Percentiles rank a stretch among this genome's conserved stretches.
Conservation (phyloP, 495 filamentous ascomycete species). For the Chaetomium tenue region DNA sequence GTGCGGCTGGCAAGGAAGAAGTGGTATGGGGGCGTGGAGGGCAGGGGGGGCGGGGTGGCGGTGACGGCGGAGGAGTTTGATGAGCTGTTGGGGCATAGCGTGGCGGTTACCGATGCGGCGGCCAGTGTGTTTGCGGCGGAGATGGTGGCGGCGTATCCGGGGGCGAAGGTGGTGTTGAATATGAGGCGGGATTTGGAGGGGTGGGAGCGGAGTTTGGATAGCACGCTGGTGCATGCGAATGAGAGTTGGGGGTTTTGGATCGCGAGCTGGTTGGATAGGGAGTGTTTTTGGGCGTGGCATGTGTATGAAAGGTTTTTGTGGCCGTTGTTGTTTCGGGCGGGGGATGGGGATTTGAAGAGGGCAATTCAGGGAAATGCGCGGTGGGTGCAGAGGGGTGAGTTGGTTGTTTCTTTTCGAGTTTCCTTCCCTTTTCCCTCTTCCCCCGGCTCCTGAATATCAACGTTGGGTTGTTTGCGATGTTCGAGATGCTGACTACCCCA, state of each 20-base stretch:
- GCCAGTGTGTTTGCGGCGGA: conserved; percentile 47
- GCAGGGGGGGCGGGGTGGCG: neutral
- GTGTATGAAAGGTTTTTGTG: conserved; percentile 33
- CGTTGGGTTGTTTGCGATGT: too few relatives aligned
- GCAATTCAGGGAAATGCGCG: conserved; percentile 26
- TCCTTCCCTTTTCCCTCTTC: neutral
- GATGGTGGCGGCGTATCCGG: conserved; percentile 47
- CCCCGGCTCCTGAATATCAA: neutral
- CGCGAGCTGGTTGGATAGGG: conserved; percentile 25
- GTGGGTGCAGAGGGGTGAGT: conserved; percentile 29
- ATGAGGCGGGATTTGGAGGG: conserved; percentile 38
- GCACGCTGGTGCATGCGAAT: conserved; percentile 28
- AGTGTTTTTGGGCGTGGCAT: conserved; percentile 36
- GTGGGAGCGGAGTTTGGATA: conserved; percentile 39
- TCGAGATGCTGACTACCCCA: neutral
- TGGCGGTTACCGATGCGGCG: conserved; percentile 44
- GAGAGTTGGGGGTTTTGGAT: conserved; percentile 32
- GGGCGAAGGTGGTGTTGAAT: conserved; percentile 49
- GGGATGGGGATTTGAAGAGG: conserved; percentile 28
- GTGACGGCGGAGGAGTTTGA: conserved; percentile 55
- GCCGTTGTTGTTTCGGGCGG: conserved; percentile 30
- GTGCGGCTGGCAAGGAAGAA: conserved; percentile 30
- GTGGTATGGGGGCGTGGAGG: conserved; percentile 7
- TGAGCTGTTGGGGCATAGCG: conserved; percentile 43
- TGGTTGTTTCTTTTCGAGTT: neutral